Percentiles rank a stretch among this genome's conserved stretches.
These are phyloP conservation scores for Teunomyces kruisii DNA, from an alignment of 805 yeast species.

Conservation along the genomic window DNA sequence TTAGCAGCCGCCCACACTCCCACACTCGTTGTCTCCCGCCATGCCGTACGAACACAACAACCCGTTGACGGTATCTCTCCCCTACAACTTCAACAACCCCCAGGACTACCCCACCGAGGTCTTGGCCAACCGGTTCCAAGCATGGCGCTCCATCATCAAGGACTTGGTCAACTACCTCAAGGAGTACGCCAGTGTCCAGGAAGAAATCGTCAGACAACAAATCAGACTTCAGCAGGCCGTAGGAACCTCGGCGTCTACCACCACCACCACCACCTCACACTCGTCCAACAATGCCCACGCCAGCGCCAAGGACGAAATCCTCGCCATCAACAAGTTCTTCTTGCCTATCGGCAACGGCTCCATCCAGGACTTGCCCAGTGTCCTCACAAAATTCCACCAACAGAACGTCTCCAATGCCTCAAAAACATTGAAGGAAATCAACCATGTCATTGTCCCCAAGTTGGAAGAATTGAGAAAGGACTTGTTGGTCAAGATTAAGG, in stretches of 20 bases:
- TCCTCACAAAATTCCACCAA: slow-evolving; percentile 52
- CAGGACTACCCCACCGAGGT: slow-evolving; percentile 75
- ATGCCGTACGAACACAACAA: slow-evolving; percentile 19
- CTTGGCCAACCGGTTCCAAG: slow-evolving; percentile 75
- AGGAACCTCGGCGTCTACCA: slow-evolving; percentile 12
- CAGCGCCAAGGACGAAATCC: slow-evolving; percentile 27
- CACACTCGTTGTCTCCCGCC: not conserved
- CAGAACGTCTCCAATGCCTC: slow-evolving; percentile 35
- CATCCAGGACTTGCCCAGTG: slow-evolving; percentile 77
- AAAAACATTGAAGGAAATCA: slow-evolving; percentile 51
- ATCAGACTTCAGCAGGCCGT: slow-evolving; percentile 75
- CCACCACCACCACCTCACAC: not conserved
- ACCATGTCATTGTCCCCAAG: slow-evolving; percentile 50
- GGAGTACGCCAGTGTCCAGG: slow-evolving; percentile 82
- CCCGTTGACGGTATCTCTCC: slow-evolving; percentile 41
- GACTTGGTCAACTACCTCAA: slow-evolving; percentile 72
- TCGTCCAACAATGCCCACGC: slow-evolving; percentile 10
- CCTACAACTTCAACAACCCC: slow-evolving; percentile 32
- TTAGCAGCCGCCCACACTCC: not conserved
- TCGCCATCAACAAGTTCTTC: slow-evolving; percentile 52
- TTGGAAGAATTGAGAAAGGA: slow-evolving; percentile 65
- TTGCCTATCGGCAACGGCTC: slow-evolving; percentile 78
- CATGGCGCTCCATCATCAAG: slow-evolving; percentile 81
- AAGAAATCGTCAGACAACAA: slow-evolving; percentile 83
- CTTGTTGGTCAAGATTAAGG: slow-evolving; percentile 79